Base-by-base conservation (phyloP, 2,329 filamentous ascomycete genomes). In the Trichoderma atroviride region DNA sequence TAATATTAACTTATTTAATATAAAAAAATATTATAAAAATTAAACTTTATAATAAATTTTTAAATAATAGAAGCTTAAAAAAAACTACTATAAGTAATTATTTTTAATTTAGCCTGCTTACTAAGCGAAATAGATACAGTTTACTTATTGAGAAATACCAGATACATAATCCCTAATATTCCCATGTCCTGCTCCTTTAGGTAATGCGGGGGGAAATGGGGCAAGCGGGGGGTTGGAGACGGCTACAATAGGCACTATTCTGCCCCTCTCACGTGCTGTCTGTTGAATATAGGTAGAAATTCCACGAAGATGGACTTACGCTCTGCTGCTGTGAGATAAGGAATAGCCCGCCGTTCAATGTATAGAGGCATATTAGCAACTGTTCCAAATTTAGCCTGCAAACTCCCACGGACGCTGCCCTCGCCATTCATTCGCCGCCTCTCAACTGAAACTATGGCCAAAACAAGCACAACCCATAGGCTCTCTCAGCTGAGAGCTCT, bases 401-500 rank as follows among this genome's bases (percentile, higher is more conserved):
- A 43, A 58, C 13, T 52, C 0, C 52, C n/a, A 19, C 59, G 40
- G 22, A 68, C 55, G 31, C 31, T 33, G 6, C 24, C 37, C 4
- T 57, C 16, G 58, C 58, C 11, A 40, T 55, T 43, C 27, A 33
- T 59, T 37, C 5, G 57, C 55, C 64, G 52, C 40, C 24, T 70
- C 16, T 63, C 69, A 63, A 58, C 64, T 24, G 52, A 71, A 70
- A 70, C 73, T n/a, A 80, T 79, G 78, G 72, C 73, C 47, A 79
- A 76, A 68, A 90, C 97, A 74, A 85, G 96, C 81, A 97, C 94
- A 43, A 89, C 89, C 68, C 85, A 88, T 72, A 91, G 93, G 76
- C 88, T 99, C 73, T 82, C 88, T 72, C 87, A 88, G 81, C 86
- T 99, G 76, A 88, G 96, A 78, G 85, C 90, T 79, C 84, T 97